phyloP scores from a whole-genome alignment of 805 yeast genomes.

The Nakazawaea wickerhamii region DNA sequence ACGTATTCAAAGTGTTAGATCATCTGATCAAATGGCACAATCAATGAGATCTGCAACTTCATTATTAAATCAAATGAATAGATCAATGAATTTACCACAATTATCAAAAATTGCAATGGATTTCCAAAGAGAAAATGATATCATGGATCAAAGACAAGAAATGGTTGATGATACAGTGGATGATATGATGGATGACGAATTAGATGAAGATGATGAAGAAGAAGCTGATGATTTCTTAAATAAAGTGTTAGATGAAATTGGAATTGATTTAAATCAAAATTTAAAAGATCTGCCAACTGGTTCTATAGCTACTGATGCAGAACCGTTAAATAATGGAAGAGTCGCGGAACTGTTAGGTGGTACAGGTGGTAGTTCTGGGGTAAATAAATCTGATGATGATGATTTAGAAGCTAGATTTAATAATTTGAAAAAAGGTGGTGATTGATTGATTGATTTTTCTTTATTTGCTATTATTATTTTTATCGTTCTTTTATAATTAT shows the following conservation, averaged over 20 bases:
- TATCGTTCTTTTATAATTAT: not conserved
- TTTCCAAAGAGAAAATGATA: conserved; percentile 87
- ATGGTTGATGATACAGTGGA: conserved; percentile 98
- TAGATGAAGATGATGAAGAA: conserved; percentile 72
- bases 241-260: conserved; percentile 93
- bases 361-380: too few relatives aligned
- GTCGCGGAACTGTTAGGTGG: too few relatives aligned
- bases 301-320: conserved; percentile 20
- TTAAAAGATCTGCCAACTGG: conserved; percentile 42
- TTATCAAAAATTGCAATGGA: conserved; percentile 89
- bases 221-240: conserved; percentile 89
- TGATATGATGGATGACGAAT: conserved; percentile 90
- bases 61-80: conserved; percentile 80
- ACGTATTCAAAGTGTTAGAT: conserved; percentile 86
- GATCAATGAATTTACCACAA: conserved; percentile 86
- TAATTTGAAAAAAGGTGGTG: conserved; percentile 56
- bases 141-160: conserved; percentile 98
- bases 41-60: conserved; percentile 93
- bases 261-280: conserved; percentile 65
- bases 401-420: conserved; percentile 86
- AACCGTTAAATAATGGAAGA: conserved; percentile 35
- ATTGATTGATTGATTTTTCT: not conserved
- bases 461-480: not conserved
- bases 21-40: conserved; percentile 91
- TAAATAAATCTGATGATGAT: too few relatives aligned